Base-by-base conservation (phyloP, 1,139 yeast species). In the Martiniozyma asiatica region DNA sequence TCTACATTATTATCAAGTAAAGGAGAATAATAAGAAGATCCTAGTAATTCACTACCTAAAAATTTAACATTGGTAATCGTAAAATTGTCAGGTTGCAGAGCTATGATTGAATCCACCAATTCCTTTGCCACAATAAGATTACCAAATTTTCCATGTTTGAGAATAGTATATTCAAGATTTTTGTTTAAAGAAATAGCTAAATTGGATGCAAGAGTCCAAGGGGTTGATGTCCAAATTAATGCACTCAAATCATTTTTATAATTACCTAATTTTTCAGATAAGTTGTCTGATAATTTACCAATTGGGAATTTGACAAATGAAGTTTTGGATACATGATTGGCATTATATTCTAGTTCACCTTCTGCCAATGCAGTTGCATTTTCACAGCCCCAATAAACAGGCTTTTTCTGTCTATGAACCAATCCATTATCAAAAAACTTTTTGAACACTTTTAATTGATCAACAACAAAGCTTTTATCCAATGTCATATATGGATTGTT, bases 341-440 rank as follows among this genome's bases (percentile, higher is more conserved):
- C 75, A 36, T 77, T 75, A 54, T 92, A 89, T 47, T 87, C 96
- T 37, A 89, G 62, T 51, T 89, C 99, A 11, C 96, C 89, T 53
- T 89, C 99, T 0, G 98, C 98, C 40, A 89, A 60, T 0, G 98
- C 98, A 0, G 98, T 87, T 35, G 73, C 70, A 2, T 94, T 81
- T 46, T 85, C 95, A 40, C 92, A 79, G 1, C 97, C 94, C 96
- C 97, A 89, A 66, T 80, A 89, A 1, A 92, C 97, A 0, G 99
- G 99, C 46, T 85, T 84, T 44, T 78, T 69, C 47, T 87, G 94
- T 44, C 97, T 65, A 27, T 75, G 72, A 25, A 89, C 72, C 29
- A 87, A 58, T 0, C 82, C 80, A 32, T 68, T 69, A 28, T 66
- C 65, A 42, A 81, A 63, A 60, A 89, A 63, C 35, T 64, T 60